These are phyloP conservation scores for Nicotiana noctiflora DNA, from an alignment of 257 asterid genomes.

Conservation along the genomic window DNA sequence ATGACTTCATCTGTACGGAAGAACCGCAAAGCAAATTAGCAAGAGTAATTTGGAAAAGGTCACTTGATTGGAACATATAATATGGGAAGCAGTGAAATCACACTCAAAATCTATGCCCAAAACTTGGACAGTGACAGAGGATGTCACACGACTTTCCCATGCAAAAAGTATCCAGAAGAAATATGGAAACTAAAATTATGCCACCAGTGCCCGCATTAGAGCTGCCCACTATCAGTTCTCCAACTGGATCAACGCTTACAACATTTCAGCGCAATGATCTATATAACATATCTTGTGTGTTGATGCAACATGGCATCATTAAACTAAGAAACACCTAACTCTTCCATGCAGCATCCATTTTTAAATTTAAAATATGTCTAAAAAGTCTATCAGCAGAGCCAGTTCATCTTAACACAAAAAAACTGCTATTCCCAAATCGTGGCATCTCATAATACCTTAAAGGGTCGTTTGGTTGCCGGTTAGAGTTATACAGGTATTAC, in stretches of 20 bases:
- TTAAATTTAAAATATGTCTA: neutral
- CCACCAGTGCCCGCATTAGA: neutral
- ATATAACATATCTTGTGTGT: neutral
- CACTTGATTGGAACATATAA: neutral
- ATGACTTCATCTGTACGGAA: constrained; percentile 29
- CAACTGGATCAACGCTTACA: neutral
- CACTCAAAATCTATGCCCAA: neutral
- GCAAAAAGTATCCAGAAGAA: neutral
- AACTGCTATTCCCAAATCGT: neutral
- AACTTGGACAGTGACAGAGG: neutral
- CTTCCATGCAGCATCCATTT: neutral
- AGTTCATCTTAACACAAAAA: neutral
- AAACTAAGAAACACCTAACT: neutral
- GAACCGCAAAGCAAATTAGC: constrained; percentile 1
- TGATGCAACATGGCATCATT: neutral
- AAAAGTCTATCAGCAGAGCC: neutral
- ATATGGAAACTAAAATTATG: neutral
- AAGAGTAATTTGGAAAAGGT: neutral
- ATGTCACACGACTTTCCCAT: neutral
- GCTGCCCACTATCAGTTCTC: neutral
- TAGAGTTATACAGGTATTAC: too few relatives aligned
- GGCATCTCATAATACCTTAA: constrained; percentile 6
- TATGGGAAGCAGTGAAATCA: neutral
- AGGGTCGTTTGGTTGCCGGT: too few relatives aligned
- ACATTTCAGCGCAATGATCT: neutral